phyloP scores from a whole-genome alignment of 352 stramenopile genomes.

The Globisporangium nagaii region DNA sequence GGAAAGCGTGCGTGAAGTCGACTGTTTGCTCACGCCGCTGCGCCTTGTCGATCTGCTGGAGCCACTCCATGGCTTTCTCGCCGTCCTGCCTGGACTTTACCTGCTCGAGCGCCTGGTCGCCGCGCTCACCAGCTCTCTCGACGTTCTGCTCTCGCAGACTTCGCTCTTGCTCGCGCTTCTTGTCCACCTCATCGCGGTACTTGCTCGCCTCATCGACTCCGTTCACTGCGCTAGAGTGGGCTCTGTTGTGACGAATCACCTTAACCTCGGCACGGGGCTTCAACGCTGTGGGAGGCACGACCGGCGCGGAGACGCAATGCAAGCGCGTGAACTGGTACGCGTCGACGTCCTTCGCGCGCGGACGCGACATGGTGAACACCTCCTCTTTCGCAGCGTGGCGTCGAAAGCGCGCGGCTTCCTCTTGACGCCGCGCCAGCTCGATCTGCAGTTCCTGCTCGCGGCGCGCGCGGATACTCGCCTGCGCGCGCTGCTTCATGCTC shows the following conservation, averaged over 20 bases:
- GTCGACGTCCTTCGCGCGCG: slow-evolving; percentile 31
- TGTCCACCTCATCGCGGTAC: slow-evolving; percentile 35
- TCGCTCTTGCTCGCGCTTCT: slow-evolving; percentile 28
- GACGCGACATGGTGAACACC: slow-evolving; percentile 33
- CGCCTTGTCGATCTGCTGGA: slow-evolving; percentile 43
- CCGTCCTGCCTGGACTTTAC: slow-evolving; percentile 29
- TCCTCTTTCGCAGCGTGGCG: slow-evolving; percentile 25
- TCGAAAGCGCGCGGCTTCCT: slow-evolving; percentile 23
- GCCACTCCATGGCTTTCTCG: slow-evolving; percentile 43
- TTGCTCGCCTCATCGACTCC: slow-evolving; percentile 36
- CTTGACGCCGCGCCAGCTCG: slow-evolving; percentile 17
- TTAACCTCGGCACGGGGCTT: slow-evolving; percentile 23
- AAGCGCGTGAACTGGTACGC: slow-evolving; percentile 53
- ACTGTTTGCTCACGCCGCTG: slow-evolving; percentile 17
- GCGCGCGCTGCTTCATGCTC: slow-evolving; percentile 30
- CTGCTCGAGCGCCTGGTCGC: slow-evolving; percentile 24
- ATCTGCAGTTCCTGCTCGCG: slow-evolving; percentile 28
- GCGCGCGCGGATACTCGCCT: slow-evolving; percentile 32
- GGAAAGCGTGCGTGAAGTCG: slow-evolving; percentile 6
- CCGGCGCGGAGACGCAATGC: slow-evolving; percentile 27
- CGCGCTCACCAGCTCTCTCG: slow-evolving; percentile 30
- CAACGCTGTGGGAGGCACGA: not conserved
- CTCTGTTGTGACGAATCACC: slow-evolving; percentile 50
- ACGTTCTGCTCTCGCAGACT: slow-evolving; percentile 26
- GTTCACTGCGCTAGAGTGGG: slow-evolving; percentile 22